phyloP scores from a whole-genome alignment of 306 rosid species.

The Citrullus amarus region DNA sequence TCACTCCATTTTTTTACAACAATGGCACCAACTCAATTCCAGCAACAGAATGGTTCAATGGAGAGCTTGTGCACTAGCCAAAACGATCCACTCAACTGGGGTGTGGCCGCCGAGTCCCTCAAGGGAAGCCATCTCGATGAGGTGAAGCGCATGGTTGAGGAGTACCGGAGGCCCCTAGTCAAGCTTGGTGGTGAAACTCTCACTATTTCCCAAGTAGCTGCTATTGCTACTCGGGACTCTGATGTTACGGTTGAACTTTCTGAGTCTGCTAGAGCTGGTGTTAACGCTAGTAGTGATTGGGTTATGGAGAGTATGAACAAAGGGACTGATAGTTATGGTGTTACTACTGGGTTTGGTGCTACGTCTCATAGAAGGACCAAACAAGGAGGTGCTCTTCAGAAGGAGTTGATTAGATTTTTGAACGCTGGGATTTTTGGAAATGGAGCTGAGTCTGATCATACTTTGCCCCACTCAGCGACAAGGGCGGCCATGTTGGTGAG shows the following conservation, averaged over 20 bases:
- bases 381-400: conserved; percentile 66
- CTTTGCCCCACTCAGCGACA: background rate
- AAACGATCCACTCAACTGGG: background rate
- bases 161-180: conserved; percentile 15
- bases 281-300: conserved; percentile 60
- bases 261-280: background rate
- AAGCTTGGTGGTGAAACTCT: conserved; percentile 25
- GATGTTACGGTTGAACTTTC: background rate
- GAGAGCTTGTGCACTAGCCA: background rate
- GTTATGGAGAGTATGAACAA: conserved; percentile 64
- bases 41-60: background rate
- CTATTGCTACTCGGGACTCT: background rate
- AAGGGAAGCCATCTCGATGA: conserved; percentile 1
- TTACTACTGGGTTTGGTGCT: conserved; percentile 51
- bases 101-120: background rate
- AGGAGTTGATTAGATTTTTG: background rate
- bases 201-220: background rate
- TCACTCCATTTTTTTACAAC: background rate
- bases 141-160: background rate
- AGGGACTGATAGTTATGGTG: conserved; percentile 73
- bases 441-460: background rate
- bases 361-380: background rate
- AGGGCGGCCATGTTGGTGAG: conserved; percentile 27
- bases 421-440: background rate
- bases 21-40: background rate